A percentile compares a stretch with the other conserved stretches of the same genome.
Conservation (phyloP, 2,329 filamentous ascomycete species). For the Nemania sp. region DNA sequence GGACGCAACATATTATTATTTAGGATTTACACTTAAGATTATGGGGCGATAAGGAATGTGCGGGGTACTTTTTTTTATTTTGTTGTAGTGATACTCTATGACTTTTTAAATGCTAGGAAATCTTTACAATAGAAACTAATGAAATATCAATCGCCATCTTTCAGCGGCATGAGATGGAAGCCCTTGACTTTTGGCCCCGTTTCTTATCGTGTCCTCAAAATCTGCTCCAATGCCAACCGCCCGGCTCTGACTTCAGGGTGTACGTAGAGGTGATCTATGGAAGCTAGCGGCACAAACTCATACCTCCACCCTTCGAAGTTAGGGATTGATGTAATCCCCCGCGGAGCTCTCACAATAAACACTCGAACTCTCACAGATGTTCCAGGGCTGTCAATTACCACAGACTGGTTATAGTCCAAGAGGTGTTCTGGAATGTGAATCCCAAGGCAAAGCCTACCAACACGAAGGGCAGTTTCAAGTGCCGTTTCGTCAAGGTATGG, state of each 20-base stretch:
- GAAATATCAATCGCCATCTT: neutral
- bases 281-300: neutral
- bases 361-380: neutral
- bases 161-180: neutral
- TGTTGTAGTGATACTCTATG: too few species aligned
- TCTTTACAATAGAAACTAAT: too few species aligned
- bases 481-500: neutral
- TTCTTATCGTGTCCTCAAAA: neutral
- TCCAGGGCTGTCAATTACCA: neutral
- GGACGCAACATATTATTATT: too few species aligned
- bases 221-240: neutral
- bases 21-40: too few species aligned
- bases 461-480: neutral
- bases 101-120: too few species aligned
- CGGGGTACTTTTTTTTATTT: too few species aligned
- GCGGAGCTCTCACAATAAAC: slow-evolving; percentile 2
- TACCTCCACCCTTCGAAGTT: slow-evolving; percentile 14
- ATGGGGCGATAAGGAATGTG: too few species aligned
- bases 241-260: neutral
- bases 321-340: fast-evolving
- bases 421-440: neutral
- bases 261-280: neutral
- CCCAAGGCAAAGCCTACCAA: neutral
- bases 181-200: neutral
- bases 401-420: slow-evolving; percentile 2